A percentile compares a stretch with the other conserved stretches of the same genome.
Evolutionary conservation across 768 basidiomycete genomes (phyloP).

Genomic region (Royoungia palumana): DNA sequence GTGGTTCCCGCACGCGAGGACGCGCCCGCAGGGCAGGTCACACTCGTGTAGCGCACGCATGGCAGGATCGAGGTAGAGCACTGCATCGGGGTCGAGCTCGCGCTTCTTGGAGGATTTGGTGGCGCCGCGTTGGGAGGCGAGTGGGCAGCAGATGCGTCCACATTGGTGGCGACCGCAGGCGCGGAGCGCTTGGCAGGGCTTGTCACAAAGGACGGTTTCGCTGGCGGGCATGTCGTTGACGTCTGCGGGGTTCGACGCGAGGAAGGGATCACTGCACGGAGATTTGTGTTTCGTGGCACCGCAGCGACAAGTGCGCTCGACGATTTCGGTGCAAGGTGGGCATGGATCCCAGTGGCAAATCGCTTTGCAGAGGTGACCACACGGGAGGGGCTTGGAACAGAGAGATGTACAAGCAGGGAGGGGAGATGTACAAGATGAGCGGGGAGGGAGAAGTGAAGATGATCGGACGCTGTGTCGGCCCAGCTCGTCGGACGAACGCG

Average conservation of each 20-base stretch:
- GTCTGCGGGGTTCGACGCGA: constrained; percentile 11
- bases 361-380: constrained; percentile 69
- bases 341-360: constrained; percentile 79
- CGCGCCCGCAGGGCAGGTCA: constrained; percentile 73
- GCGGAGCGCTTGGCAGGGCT: constrained; percentile 71
- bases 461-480: neutral
- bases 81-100: constrained; percentile 21
- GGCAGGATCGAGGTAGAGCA: constrained; percentile 44
- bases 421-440: constrained; percentile 60
- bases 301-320: constrained; percentile 83
- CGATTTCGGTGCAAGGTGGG: constrained; percentile 68
- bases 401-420: constrained; percentile 74
- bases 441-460: constrained; percentile 36
- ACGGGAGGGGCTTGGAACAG: constrained; percentile 67
- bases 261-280: constrained; percentile 40
- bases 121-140: constrained; percentile 61
- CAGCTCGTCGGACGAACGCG: constrained; percentile 37
- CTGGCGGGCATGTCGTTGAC: constrained; percentile 31
- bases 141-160: constrained; percentile 81
- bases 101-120: constrained; percentile 49
- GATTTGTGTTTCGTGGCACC: constrained; percentile 58
- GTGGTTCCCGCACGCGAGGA: constrained; percentile 74
- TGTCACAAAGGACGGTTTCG: constrained; percentile 79
- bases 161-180: constrained; percentile 89
- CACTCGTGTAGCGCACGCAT: constrained; percentile 77